phyloP scores from a whole-genome alignment of 257 asterid genomes.

The Haberlea rhodopensis region DNA sequence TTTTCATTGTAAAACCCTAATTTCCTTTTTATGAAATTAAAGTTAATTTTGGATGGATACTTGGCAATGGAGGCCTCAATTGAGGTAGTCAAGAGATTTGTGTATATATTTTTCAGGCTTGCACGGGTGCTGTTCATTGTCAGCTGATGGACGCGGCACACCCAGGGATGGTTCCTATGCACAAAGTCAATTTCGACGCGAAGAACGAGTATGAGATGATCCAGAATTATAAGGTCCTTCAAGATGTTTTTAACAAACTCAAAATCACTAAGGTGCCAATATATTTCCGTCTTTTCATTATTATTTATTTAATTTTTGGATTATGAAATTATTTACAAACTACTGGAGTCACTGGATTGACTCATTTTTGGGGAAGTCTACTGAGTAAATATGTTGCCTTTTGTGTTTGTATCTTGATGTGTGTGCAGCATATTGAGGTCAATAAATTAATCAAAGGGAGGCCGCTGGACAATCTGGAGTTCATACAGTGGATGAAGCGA shows the following conservation, averaged over 20 bases:
- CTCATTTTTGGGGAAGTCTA: constrained; percentile 5
- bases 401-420: constrained; percentile 17
- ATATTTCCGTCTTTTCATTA: not conserved
- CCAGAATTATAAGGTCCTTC: constrained; percentile 88
- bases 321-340: too few species aligned
- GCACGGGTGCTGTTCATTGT: constrained; percentile 85
- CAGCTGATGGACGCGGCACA: constrained; percentile 90
- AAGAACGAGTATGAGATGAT: constrained; percentile 87
- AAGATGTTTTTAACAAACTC: constrained; percentile 82
- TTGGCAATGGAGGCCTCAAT: not conserved
- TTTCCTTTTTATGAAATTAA: not conserved
- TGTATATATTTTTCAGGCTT: constrained; percentile 46
- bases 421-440: constrained; percentile 72
- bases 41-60: not conserved
- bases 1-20: constrained; percentile 13
- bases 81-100: not conserved
- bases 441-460: constrained; percentile 85
- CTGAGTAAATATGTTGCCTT: not conserved
- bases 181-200: constrained; percentile 87
- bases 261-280: constrained; percentile 70
- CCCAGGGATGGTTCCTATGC: constrained; percentile 87
- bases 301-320: too few species aligned
- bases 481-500: constrained; percentile 96
- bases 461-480: constrained; percentile 82
- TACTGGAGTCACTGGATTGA: too few species aligned